Evolutionary conservation across 2,329 filamentous ascomycete species (phyloP), one percentile per base, ranked within the genome.

Genomic region (Calonectria ilicicola): DNA sequence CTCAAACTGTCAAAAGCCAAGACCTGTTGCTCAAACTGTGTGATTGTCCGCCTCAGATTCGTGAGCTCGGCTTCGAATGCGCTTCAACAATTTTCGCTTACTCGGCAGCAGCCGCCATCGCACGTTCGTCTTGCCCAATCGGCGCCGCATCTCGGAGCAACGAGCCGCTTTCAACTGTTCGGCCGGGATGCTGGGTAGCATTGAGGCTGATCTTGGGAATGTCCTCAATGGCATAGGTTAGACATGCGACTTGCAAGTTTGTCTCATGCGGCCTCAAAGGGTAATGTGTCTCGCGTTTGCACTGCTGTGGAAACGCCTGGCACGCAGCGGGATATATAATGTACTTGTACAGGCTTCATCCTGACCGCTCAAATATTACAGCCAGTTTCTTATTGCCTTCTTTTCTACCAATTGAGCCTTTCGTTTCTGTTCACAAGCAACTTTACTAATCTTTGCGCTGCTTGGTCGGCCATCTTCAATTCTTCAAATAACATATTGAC

Each of bases 21-120:
- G 46, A 72, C 67, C 58, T 72, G 70, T 27, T 56, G 66, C 72
- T 69, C 21, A 14, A 60, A 32, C n/a, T 70, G 72, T 74, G 21
- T 74, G 72, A 74, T 72, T 53, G 69, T 17, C 47, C 27, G 62
- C 70, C 42, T 72, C 72, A 69, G 51, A 19, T 68, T 69, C 26
- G 27, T 46, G 29, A 56, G 2, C 23, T 42, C 53, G 58, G n/a
- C 68, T 60, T 23, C 49, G n/a, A 44, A 49, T 47, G 9, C 40
- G 72, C 63, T 62, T 65, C 49, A 74, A 51, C 67, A 35, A 15
- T 23, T 14, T 56, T 35, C 62, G 53, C 35, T 35, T 56, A 21
- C 56, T 56, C 47, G 38, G 63, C 38, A 47, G 32, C 53, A 38
- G 46, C 56, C 49, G 47, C 53, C 47, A 64, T 26, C n/a, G 38